Evolutionary conservation across 352 stramenopile genomes (phyloP).

Genomic region (Globisporangium carolinianum): DNA sequence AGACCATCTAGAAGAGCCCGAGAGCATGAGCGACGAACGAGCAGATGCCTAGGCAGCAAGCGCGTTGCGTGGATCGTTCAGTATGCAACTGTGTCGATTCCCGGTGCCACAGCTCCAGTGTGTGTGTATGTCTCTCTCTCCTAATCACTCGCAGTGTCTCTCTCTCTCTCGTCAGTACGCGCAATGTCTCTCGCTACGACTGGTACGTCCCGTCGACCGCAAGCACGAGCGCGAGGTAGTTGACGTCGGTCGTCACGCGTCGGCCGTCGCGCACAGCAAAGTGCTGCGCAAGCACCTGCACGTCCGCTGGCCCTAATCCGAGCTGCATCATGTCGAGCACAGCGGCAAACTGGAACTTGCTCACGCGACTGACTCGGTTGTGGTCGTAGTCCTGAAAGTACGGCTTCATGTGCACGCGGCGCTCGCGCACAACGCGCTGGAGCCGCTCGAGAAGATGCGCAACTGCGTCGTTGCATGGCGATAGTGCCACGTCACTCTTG

Average conservation of each 20-base stretch:
- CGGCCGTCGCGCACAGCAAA: constrained; percentile 53
- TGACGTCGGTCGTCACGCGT: constrained; percentile 58
- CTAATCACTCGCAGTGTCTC: not conserved
- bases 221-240: constrained; percentile 73
- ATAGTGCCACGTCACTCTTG: not conserved
- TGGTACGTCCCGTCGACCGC: constrained; percentile 67
- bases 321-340: constrained; percentile 84
- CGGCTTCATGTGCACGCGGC: constrained; percentile 77
- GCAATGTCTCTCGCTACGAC: constrained; percentile 2
- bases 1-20: no score
- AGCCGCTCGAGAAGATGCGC: constrained; percentile 35
- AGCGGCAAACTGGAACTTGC: constrained; percentile 75
- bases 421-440: constrained; percentile 49
- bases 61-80: no score
- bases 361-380: constrained; percentile 65
- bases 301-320: constrained; percentile 34
- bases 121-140: not conserved
- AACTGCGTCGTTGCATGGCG: constrained; percentile 13
- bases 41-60: no score
- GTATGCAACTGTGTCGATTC: no score
- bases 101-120: not conserved
- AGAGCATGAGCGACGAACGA: no score
- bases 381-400: constrained; percentile 87
- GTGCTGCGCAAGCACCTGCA: constrained; percentile 37
- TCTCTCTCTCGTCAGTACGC: not conserved